Percentiles rank a stretch among this genome's conserved stretches.
Evolutionary conservation across 257 asterid genomes (phyloP).

Genomic region (Solanum arcanum): DNA sequence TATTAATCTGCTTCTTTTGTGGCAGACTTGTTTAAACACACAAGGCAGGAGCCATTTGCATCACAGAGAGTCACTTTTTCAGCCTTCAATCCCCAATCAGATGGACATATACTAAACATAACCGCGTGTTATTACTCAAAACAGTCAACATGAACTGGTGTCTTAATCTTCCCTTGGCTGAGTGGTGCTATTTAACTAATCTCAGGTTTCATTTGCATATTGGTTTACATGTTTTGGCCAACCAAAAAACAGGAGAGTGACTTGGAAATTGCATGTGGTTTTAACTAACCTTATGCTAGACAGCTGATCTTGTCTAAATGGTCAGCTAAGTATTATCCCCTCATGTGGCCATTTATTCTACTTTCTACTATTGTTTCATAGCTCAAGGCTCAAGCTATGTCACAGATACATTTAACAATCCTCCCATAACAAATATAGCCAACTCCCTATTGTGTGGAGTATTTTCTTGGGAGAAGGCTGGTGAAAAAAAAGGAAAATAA

Average conservation of each 20-base stretch:
- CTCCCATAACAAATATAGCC: no score
- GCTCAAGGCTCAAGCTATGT: background rate
- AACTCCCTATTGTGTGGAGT: background rate
- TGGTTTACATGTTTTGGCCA: background rate
- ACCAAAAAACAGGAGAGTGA: background rate
- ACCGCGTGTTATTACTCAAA: background rate
- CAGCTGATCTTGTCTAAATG: no score
- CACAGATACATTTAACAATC: background rate
- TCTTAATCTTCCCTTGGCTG: background rate
- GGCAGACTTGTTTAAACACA: background rate
- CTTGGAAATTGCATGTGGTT: background rate
- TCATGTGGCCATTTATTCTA: background rate
- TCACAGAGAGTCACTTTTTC: background rate
- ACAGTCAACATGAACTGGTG: background rate
- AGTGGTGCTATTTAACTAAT: background rate
- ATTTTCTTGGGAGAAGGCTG: background rate
- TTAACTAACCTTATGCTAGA: no score
- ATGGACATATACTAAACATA: background rate
- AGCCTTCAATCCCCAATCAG: background rate
- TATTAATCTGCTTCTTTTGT: background rate
- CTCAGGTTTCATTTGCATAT: background rate
- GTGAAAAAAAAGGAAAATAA: background rate
- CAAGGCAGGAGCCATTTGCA: background rate
- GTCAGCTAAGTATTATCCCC: background rate
- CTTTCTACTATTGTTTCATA: background rate